Conservation (phyloP, 2,329 filamentous ascomycete genomes). For the Escovopsis sp. region DNA sequence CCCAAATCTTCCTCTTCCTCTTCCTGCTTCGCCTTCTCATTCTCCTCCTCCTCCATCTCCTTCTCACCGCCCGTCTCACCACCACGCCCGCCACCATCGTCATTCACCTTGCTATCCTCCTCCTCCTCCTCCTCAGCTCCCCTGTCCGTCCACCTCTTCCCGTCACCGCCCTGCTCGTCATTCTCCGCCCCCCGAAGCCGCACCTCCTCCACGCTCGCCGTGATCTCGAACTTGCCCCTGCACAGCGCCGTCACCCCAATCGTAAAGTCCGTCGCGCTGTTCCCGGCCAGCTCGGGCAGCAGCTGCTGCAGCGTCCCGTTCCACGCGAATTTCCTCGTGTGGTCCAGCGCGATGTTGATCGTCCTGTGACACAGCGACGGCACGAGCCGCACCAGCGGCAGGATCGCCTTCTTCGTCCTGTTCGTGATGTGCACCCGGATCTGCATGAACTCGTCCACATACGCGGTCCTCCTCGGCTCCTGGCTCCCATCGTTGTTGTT, state of each 20-base stretch:
- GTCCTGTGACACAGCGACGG: slow-evolving; percentile 63
- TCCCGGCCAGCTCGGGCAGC: slow-evolving; percentile 47
- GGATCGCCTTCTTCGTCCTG: slow-evolving; percentile 50
- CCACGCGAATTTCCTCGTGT: slow-evolving; percentile 70
- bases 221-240: slow-evolving; percentile 69
- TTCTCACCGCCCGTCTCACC: not conserved
- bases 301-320: slow-evolving; percentile 70
- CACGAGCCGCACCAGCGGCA: slow-evolving; percentile 60
- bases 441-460: slow-evolving; percentile 44
- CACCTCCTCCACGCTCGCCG: slow-evolving; percentile 69
- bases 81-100: not conserved
- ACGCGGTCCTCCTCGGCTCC: slow-evolving; percentile 11
- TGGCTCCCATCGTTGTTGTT: slow-evolving; percentile 7
- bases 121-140: not conserved
- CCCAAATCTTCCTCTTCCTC: slow-evolving; percentile 9
- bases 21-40: not conserved
- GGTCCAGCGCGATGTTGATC: slow-evolving; percentile 58
- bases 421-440: slow-evolving; percentile 62
- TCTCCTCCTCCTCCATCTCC: not conserved
- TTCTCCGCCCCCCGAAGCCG: slow-evolving; percentile 29
- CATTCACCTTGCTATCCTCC: too few species aligned
- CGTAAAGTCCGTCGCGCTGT: slow-evolving; percentile 42
- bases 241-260: slow-evolving; percentile 64
- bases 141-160: too few species aligned
- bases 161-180: too few species aligned